Evolutionary conservation across 164 flowering plant species (phyloP).

Genomic region (Vitis rupestris): DNA sequence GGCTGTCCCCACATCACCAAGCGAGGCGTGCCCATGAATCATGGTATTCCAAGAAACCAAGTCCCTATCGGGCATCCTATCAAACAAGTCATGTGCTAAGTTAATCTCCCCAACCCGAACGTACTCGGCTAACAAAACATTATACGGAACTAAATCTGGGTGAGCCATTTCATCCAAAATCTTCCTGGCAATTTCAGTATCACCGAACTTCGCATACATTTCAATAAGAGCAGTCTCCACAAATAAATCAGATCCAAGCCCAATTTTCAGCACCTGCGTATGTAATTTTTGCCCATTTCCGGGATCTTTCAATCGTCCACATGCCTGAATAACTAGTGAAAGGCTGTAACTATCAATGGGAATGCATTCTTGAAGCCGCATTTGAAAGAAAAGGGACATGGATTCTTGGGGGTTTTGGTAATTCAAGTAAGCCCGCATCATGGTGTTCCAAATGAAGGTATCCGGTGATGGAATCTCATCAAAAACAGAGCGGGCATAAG

Average conservation of each 20-base stretch:
- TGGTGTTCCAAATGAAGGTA: slow-evolving; percentile 36
- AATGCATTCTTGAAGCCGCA: slow-evolving; percentile 16
- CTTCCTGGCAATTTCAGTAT: slow-evolving; percentile 17
- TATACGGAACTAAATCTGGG: slow-evolving; percentile 31
- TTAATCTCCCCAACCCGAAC: slow-evolving; percentile 23
- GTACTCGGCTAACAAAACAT: slow-evolving; percentile 35
- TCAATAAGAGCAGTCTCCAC: slow-evolving; percentile 42
- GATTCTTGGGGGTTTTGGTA: slow-evolving; percentile 28
- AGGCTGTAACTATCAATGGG: slow-evolving; percentile 31
- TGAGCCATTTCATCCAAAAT: slow-evolving; percentile 27
- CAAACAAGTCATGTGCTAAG: slow-evolving; percentile 24
- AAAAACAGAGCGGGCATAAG: slow-evolving; percentile 31
- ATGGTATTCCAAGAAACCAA: slow-evolving; percentile 41
- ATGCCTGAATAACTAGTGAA: slow-evolving; percentile 38
- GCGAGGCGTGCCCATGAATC: slow-evolving; percentile 34
- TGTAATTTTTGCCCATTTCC: slow-evolving; percentile 24
- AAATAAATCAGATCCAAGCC: slow-evolving; percentile 39
- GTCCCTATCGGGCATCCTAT: slow-evolving; percentile 31
- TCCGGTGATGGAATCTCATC: slow-evolving; percentile 24
- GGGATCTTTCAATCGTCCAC: slow-evolving; percentile 23
- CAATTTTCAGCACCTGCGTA: slow-evolving; percentile 30
- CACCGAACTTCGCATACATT: slow-evolving; percentile 33
- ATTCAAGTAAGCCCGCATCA: slow-evolving; percentile 38
- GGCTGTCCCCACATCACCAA: slow-evolving; percentile 26
- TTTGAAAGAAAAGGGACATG: slow-evolving; percentile 22